Evolutionary conservation across 2,329 filamentous ascomycete genomes (phyloP), one percentile per base, ranked within the genome.

Genomic region (Calonectria leucothoes): DNA sequence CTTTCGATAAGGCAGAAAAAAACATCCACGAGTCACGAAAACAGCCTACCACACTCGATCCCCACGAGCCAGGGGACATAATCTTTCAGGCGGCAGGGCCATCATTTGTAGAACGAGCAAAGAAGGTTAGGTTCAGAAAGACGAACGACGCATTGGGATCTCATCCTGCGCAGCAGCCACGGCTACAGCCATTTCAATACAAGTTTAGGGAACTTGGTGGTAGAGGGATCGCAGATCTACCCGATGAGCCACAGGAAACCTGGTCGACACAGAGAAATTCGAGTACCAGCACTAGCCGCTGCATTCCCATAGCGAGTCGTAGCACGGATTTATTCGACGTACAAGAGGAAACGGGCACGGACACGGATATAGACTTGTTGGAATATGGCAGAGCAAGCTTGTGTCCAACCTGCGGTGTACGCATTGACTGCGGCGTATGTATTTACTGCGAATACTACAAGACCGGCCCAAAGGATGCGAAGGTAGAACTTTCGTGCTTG

Each of bases 201-300:
- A 51, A 35, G 12, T 55, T 72, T 33, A 31, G 27, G 31, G 61
- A 97, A 8, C 17, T 20, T 27, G 63, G 14, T 10, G 49, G 52
- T 10, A 49, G 63, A 23, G 61, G 51, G 8, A 20, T 66, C 20
- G 31, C 6, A 33, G 39, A 66, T 48, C 37, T 42, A 3, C 15
- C 31, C 23, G 31, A 33, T 11, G 69, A 51, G 31, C 49, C 39
- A 14, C 37, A 70, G 8, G 59, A 71, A 33, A 35, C 39, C 29
- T 57, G 69, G 61, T 66, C 61, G 7, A 66, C 69, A 10, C 17
- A 39, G 29, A 48, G 39, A 8, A 70, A 27, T 12, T 42, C 55
- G 31, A 39, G 37, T n/a, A 31, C 68, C 68, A 49, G 29, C 59
- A 25, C 15, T 31, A 4, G 33, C 37, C 42, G 33, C 33, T 57